Conservation (phyloP, 2,329 filamentous ascomycete genomes). For the Trichoderma aggressivum region DNA sequence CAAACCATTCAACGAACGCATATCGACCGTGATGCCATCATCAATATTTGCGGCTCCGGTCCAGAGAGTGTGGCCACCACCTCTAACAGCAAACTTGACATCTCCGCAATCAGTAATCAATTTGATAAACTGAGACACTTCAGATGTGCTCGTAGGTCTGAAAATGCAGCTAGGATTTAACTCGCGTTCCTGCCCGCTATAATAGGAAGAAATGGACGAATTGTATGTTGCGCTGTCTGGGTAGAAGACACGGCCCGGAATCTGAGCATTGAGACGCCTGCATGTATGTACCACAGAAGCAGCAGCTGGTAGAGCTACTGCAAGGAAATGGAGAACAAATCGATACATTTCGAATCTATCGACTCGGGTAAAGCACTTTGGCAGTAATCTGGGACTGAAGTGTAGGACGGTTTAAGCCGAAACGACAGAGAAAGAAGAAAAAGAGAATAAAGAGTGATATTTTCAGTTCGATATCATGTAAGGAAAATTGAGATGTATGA, state of each 20-base stretch:
- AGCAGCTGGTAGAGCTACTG: not conserved
- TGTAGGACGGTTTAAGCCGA: not conserved
- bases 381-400: not conserved
- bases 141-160: not conserved
- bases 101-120: not conserved
- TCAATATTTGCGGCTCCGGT: conserved; percentile 37
- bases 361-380: not conserved
- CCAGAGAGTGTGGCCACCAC: conserved; percentile 44
- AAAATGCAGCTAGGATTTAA: not conserved
- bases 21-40: conserved; percentile 35
- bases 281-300: not conserved
- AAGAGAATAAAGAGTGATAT: not conserved
- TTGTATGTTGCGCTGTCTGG: not conserved
- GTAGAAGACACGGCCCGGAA: not conserved
- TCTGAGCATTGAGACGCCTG: not conserved
- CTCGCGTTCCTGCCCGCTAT: not conserved
- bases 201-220: not conserved
- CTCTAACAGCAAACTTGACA: conserved; percentile 35
- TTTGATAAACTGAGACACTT: not conserved
- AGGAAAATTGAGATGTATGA: not conserved
- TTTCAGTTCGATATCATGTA: not conserved
- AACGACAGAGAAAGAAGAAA: not conserved
- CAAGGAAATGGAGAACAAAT: not conserved
- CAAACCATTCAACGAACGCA: conserved; percentile 37
- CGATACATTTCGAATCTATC: not conserved